Evolutionary conservation across 257 asterid species (phyloP).

Genomic region (Nyctanthes arbortristis): DNA sequence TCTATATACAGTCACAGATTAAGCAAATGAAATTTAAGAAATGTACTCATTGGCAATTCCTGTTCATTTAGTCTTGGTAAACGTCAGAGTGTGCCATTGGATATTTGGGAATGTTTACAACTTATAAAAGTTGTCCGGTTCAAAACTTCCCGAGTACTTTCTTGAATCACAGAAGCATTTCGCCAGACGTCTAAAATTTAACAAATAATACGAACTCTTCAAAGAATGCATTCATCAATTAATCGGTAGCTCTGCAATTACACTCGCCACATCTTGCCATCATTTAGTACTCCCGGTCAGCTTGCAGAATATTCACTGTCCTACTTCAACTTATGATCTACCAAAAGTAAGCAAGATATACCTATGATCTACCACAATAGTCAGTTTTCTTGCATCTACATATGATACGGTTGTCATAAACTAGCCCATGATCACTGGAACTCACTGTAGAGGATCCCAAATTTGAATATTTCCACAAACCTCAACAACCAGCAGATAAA

Average conservation of each 20-base stretch:
- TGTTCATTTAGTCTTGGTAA: not conserved
- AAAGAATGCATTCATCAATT: not conserved
- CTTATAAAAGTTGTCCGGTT: no score
- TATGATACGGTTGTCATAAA: conserved; percentile 4
- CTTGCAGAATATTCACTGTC: conserved; percentile 12
- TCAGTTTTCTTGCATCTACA: not conserved
- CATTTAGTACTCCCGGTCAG: not conserved
- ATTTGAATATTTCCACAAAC: conserved; percentile 15
- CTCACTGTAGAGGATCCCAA: not conserved
- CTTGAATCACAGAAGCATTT: not conserved
- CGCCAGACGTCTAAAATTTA: not conserved
- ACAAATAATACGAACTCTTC: not conserved
- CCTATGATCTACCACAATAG: not conserved
- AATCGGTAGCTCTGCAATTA: not conserved
- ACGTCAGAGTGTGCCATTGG: not conserved
- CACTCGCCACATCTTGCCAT: not conserved
- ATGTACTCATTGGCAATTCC: not conserved
- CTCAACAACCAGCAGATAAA: conserved; percentile 12
- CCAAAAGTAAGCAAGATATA: not conserved
- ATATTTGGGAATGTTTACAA: not conserved
- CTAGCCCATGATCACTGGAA: not conserved
- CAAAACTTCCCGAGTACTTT: not conserved
- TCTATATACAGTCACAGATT: not conserved
- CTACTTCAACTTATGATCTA: conserved; percentile 6
- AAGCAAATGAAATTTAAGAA: not conserved